These are phyloP conservation scores for Eragrostis tef DNA, from an alignment of 202 grass and related monocot genomes.

Conservation along the genomic window DNA sequence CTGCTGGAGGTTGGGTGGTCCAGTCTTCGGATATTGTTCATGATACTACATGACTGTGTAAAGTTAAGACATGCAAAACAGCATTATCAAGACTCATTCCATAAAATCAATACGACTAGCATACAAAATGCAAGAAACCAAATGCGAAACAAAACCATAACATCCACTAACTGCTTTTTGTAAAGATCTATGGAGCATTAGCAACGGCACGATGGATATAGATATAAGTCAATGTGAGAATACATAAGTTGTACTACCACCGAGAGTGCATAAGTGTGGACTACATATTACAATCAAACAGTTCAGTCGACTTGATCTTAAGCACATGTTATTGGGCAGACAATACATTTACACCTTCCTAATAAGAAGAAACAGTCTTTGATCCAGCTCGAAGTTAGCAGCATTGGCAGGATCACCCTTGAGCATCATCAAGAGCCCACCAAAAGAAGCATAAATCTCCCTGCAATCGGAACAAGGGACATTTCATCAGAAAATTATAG, in stretches of 20 bases:
- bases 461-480: conserved; percentile 3
- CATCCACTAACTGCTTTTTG: background rate
- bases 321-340: background rate
- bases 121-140: background rate
- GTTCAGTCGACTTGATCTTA: background rate
- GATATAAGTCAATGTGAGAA: background rate
- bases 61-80: background rate
- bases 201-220: background rate
- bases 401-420: conserved; percentile 55
- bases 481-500: conserved; percentile 5
- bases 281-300: background rate
- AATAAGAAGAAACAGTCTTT: conserved; percentile 74
- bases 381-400: conserved; percentile 65
- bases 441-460: conserved; percentile 72
- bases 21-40: no score
- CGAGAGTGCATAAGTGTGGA: background rate
- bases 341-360: conserved; percentile 49
- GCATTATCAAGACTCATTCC: background rate
- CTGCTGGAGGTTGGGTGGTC: conserved; percentile 49
- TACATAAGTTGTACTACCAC: background rate
- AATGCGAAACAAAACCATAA: background rate
- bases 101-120: background rate
- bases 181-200: background rate
- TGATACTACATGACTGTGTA: background rate
- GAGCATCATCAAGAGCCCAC: conserved; percentile 68